These are phyloP conservation scores for Aspergillus hiratsukae DNA, from an alignment of 2,329 filamentous ascomycete species.

Conservation along the genomic window DNA sequence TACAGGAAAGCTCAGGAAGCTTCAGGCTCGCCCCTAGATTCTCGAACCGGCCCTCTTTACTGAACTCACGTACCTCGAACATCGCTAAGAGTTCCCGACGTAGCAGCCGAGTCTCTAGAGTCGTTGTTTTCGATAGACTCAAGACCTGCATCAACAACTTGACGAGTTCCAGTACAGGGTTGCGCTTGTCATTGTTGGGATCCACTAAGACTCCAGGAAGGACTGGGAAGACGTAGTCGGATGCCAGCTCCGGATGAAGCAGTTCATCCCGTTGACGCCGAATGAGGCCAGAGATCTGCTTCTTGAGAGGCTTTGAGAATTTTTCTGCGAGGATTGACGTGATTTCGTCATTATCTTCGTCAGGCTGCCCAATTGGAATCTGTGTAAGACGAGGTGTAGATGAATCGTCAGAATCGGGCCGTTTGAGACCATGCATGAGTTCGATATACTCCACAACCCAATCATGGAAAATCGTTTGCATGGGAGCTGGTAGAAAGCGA, in stretches of 20 bases:
- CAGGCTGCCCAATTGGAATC: slow-evolving; percentile 55
- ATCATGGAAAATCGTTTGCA: slow-evolving; percentile 82
- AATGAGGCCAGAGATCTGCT: slow-evolving; percentile 77
- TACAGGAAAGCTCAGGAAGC: slow-evolving; percentile 74
- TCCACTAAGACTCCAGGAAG: slow-evolving; percentile 53
- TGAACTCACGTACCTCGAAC: slow-evolving; percentile 94
- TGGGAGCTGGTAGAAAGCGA: slow-evolving; percentile 73
- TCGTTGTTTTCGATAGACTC: slow-evolving; percentile 83
- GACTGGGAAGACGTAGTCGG: slow-evolving; percentile 79
- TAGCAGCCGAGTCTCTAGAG: slow-evolving; percentile 78
- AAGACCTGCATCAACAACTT: slow-evolving; percentile 92
- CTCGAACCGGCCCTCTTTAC: slow-evolving; percentile 75
- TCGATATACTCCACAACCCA: slow-evolving; percentile 95
- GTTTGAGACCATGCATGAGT: slow-evolving; percentile 84
- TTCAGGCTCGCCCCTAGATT: slow-evolving; percentile 77
- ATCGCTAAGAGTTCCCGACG: slow-evolving; percentile 83
- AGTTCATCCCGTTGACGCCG: slow-evolving; percentile 82
- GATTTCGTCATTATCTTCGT: slow-evolving; percentile 56
- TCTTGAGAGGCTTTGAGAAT: slow-evolving; percentile 86
- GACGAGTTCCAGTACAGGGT: slow-evolving; percentile 83
- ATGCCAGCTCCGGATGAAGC: slow-evolving; percentile 79
- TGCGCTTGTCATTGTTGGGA: slow-evolving; percentile 56
- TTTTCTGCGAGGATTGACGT: slow-evolving; percentile 69
- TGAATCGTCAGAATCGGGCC: slow-evolving; percentile 59
- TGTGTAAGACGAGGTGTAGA: slow-evolving; percentile 58